phyloP scores from a whole-genome alignment of 2,329 filamentous ascomycete species.

The Penicillium sp. region DNA sequence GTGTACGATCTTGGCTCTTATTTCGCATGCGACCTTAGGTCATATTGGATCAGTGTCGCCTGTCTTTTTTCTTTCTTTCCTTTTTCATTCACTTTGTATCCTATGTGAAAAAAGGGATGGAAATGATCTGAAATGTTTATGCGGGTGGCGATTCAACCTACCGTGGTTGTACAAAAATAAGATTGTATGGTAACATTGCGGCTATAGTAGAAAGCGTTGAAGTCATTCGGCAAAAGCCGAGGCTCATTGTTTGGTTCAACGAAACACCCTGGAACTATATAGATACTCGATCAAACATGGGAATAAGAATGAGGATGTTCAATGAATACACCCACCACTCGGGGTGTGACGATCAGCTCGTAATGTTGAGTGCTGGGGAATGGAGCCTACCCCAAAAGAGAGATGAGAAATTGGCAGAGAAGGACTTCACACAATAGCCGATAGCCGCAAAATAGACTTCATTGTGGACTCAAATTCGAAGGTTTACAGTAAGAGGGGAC shows the following conservation, averaged over 20 bases:
- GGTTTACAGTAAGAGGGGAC: background rate
- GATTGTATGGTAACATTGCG: background rate
- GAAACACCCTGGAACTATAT: background rate
- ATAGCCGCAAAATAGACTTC: background rate
- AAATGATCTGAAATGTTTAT: background rate
- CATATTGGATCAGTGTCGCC: constrained; percentile 13
- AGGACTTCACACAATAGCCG: background rate
- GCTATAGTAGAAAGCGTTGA: background rate
- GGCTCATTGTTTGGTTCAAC: background rate
- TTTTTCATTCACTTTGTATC: no score
- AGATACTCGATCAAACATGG: no score
- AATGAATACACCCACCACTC: no score
- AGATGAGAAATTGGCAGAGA: no score
- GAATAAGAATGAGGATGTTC: no score
- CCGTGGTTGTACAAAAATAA: background rate
- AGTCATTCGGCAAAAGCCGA: constrained; percentile 6
- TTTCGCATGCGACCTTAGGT: constrained; percentile 15
- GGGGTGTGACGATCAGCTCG: no score
- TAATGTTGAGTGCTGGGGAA: no score
- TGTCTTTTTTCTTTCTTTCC: background rate
- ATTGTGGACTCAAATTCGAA: background rate
- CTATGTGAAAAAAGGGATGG: background rate
- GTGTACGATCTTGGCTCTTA: constrained; percentile 24
- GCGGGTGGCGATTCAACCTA: constrained; percentile 9
- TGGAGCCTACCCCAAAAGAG: no score